Evolutionary conservation across 2,329 filamentous ascomycete species (phyloP), one percentile per base, ranked within the genome.

Genomic region (Hymenoscyphus scutula): DNA sequence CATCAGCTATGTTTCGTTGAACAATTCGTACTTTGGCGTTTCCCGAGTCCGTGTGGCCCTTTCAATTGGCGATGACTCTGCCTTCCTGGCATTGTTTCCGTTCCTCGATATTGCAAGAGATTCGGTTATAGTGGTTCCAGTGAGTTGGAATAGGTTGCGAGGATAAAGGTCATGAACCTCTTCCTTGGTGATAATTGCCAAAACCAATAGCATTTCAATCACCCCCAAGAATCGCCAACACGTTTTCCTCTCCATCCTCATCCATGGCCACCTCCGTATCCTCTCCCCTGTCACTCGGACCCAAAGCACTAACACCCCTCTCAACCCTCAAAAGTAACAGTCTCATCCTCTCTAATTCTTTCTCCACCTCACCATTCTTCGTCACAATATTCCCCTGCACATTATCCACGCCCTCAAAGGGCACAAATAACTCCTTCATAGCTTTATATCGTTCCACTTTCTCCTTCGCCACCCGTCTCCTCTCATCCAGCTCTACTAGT

Each of bases 371-470:
- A 1, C 87, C 85, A 71, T 88, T 83, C 34, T 83, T 82, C 58
- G 85, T 87, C 1, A 89, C 80, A 3, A 92, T 74, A 71, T 90
- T 91, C 62, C 84, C 82, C 73, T 92, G 89, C 6, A 89, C 76
- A 68, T 66, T 74, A 65, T 67, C 76, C 67, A 70, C 75, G 17
- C 76, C 75, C 1, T 74, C 72, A 61, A 88, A 81, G 0, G 84
- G 84, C 37, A 77, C 77, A 2, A 90, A 73, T 3, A 84, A 71
- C 11, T 73, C 73, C 30, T 81, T 77, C 53, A 89, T 80, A 67
- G 72, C 76, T 62, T 76, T 81, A 69, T 81, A 78, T 59, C 77
- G 78, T 66, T 76, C 82, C 63, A 82, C 77, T 65, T 76, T 79
- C 45, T 75, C 77, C 53, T 70, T 73, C 1, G 71, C 73, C 17